Base-by-base conservation (phyloP, 805 yeast species). In the Lipomyces chichibuensis region DNA sequence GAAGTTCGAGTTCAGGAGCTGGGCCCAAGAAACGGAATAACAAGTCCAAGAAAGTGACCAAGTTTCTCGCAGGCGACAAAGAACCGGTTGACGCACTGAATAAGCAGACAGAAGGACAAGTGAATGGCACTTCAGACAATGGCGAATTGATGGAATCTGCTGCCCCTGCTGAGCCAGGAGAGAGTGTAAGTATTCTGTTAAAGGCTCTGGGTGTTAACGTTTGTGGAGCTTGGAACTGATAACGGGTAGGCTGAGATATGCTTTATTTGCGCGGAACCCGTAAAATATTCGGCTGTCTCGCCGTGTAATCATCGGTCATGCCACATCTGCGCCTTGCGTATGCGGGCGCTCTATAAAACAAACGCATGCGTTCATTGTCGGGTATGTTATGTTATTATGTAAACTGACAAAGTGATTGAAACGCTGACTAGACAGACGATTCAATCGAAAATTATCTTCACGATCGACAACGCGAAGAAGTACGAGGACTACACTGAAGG, bases 261-360 rank as follows among this genome's bases (percentile, higher is more conserved):
- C 82, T 79, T 92, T 27, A 90, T 95, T 65, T 95, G 99, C 80
- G 95, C 98, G 0, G 89, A 90, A 57, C 80, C 80, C 37, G 82
- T 92, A 33, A 71, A 73, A n/a, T 84, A 82, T 72, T 86, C 87
- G 2, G 91, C 96, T 0, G 74, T 90, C 9, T 84, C 95, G 1
- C 90, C 92, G 0, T 95, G 99, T 78, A 87, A 88, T 73, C 98
- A 95, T 76, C 84, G 82, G 43, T 87, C 92, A 0, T 95, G 99
- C 77, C 91, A 92, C 75, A 79, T 77, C 57, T 95, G 99, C 80
- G 82, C 91, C 0, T 84, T 94, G 71, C 83, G 97, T 70, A 92
- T 92, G 74, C 81, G 97, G 56, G 93, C 92, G 0, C 79, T 94
- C 17, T 92, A 89, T 78, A 83, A 84, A 29, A 91, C 90, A 77